Conservation (phyloP, 495 filamentous ascomycete species). For the Neurospora intermedia region DNA sequence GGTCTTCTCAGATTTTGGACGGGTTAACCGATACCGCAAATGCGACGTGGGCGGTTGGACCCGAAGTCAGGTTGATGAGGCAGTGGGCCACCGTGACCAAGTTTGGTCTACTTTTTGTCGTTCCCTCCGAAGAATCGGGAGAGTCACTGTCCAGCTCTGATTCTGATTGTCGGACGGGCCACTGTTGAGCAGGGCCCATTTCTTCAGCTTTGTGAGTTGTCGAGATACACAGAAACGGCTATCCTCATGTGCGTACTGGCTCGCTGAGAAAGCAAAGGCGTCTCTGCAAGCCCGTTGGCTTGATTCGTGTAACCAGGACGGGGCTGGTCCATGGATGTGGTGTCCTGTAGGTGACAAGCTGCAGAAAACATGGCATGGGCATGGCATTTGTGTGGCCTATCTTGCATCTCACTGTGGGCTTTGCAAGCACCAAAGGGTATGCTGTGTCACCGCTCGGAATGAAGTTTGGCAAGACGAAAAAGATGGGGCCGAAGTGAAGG, state of each 20-base stretch:
- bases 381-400: conserved; percentile 3
- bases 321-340: not conserved
- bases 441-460: not conserved
- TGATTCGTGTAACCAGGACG: not conserved
- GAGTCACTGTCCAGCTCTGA: not conserved
- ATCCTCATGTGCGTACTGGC: conserved; percentile 3
- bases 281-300: not conserved
- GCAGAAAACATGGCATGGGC: conserved; percentile 5
- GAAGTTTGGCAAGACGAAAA: not conserved
- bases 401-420: not conserved
- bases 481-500: not conserved
- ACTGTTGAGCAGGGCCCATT: not conserved
- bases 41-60: not conserved
- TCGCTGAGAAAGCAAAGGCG: not conserved
- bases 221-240: conserved; percentile 4
- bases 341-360: conserved; percentile 8
- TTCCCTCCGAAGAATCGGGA: not conserved
- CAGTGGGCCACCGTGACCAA: not conserved
- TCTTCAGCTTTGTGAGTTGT: not conserved
- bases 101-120: not conserved
- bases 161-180: not conserved
- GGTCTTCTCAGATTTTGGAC: not conserved
- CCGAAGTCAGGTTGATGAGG: not conserved
- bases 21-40: not conserved
- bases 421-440: not conserved